Conservation (phyloP, 495 filamentous ascomycete genomes). For the Penicillium canescens region DNA sequence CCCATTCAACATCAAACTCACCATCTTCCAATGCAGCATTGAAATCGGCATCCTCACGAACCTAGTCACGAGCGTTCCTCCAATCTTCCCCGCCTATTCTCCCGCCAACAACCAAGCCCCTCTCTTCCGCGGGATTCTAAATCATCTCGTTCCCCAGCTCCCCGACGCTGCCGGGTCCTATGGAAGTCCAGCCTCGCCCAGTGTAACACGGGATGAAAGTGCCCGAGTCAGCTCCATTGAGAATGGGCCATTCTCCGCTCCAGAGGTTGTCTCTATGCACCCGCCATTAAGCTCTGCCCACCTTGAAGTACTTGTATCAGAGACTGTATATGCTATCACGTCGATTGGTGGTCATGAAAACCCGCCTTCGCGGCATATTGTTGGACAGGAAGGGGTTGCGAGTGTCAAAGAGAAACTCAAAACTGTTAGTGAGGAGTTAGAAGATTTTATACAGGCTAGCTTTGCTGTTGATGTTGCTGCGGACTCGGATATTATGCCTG, state of each 20-base stretch:
- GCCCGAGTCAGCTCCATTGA: constrained; percentile 34
- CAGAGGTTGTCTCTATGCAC: constrained; percentile 68
- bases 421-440: constrained; percentile 91
- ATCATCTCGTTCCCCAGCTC: constrained; percentile 64
- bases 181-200: constrained; percentile 15
- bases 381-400: constrained; percentile 84
- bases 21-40: constrained; percentile 86
- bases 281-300: constrained; percentile 63
- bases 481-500: constrained; percentile 34
- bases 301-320: constrained; percentile 70
- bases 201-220: constrained; percentile 20
- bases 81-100: constrained; percentile 69
- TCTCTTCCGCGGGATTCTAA: constrained; percentile 75
- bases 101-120: constrained; percentile 75
- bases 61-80: constrained; percentile 78
- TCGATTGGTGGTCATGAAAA: constrained; percentile 95
- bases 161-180: constrained; percentile 24
- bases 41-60: constrained; percentile 85
- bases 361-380: constrained; percentile 90
- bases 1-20: constrained; percentile 95
- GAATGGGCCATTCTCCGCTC: constrained; percentile 40
- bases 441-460: constrained; percentile 92
- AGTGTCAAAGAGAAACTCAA: constrained; percentile 95
- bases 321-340: constrained; percentile 89
- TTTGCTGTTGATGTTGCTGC: constrained; percentile 74